phyloP scores from a whole-genome alignment of 805 yeast species.

The Candida boidinii region DNA sequence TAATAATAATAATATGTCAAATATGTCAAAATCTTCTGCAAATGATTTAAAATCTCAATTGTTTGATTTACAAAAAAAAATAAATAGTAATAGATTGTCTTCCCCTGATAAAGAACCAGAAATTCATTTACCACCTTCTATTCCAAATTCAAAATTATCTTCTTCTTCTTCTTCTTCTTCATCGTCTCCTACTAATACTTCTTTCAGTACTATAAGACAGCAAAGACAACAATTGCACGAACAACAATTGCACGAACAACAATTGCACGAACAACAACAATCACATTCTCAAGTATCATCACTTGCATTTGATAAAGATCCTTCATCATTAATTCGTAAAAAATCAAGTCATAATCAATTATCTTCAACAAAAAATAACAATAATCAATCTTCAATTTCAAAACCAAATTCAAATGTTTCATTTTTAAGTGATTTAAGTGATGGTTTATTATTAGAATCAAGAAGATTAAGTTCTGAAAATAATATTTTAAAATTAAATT shows the following conservation, averaged over 20 bases:
- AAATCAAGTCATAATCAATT: too few species aligned
- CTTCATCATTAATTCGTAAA: too few species aligned
- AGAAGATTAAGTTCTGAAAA: conserved; percentile 63
- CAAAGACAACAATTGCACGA: too few species aligned
- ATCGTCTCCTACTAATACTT: too few species aligned
- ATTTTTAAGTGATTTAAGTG: conserved; percentile 68
- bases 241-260: conserved; percentile 2
- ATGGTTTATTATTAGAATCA: conserved; percentile 61
- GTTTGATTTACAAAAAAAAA: conserved; percentile 30
- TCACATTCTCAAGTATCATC: too few species aligned
- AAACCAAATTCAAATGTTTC: conserved; percentile 51
- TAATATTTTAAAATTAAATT: conserved; percentile 32
- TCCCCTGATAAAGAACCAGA: conserved; percentile 7
- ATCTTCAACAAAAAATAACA: too few species aligned
- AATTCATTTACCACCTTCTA: conserved; percentile 12
- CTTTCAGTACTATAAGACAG: too few species aligned
- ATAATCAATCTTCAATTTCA: conserved; percentile 4
- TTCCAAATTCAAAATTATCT: not conserved
- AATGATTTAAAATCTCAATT: conserved; percentile 32
- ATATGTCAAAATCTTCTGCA: conserved; percentile 13
- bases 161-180: not conserved
- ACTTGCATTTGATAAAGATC: conserved; percentile 2
- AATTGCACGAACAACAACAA: conserved; percentile 3
- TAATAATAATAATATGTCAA: too few species aligned
- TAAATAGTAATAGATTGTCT: conserved; percentile 8